Conservation (phyloP, 2,329 filamentous ascomycete genomes). For the Fusarium anthophilum region DNA sequence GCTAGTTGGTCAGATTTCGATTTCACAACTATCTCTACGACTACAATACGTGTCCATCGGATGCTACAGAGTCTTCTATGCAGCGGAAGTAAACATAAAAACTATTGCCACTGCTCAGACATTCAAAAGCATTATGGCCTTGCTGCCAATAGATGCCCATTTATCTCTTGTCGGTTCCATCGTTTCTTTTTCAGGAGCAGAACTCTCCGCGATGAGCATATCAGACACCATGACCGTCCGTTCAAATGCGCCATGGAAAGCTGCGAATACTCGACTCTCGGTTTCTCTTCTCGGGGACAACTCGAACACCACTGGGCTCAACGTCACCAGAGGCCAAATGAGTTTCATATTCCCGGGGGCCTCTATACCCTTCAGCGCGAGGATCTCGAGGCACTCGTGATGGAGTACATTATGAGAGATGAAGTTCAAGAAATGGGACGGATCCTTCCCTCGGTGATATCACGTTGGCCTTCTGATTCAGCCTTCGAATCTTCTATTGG, state of each 20-base stretch:
- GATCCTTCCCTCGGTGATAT: not conserved
- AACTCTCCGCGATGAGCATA: not conserved
- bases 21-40: not conserved
- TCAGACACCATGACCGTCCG: not conserved
- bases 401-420: not conserved
- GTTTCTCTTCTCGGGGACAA: not conserved
- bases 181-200: rapidly evolving
- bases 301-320: not conserved
- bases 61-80: not conserved
- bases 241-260: not conserved
- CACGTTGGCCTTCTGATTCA: rapidly evolving
- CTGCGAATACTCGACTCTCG: not conserved
- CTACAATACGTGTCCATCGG: not conserved
- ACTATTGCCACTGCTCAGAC: not conserved
- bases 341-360: not conserved
- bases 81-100: not conserved
- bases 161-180: not conserved
- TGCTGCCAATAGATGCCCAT: not conserved
- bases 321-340: not conserved
- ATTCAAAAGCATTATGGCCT: not conserved
- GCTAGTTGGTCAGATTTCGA: no score
- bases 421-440: not conserved
- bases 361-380: not conserved
- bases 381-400: not conserved
- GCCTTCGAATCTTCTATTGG: rapidly evolving